Percentiles rank a stretch among this genome's conserved stretches.
These are phyloP conservation scores for Peziza echinospora DNA, from an alignment of 495 filamentous ascomycete genomes.

Conservation along the genomic window DNA sequence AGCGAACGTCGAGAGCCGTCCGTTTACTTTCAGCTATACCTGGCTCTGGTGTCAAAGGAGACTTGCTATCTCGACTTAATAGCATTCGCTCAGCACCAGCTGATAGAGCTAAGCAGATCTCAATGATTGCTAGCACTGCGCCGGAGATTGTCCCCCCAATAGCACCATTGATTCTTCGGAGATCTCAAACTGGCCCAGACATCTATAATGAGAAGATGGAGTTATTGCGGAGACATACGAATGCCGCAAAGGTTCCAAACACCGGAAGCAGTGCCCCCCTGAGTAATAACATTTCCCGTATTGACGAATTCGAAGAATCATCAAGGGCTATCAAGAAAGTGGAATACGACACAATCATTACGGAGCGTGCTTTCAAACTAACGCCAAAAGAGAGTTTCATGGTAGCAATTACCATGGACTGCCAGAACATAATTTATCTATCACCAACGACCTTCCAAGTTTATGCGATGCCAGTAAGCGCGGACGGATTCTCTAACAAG, in stretches of 20 bases:
- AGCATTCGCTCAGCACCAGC: background rate
- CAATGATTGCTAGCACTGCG: too few relatives aligned
- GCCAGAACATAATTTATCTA: conserved; percentile 13
- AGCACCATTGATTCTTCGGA: conserved; percentile 7
- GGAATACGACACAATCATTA: conserved; percentile 1
- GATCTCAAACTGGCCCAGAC: conserved; percentile 14
- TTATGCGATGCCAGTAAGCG: conserved; percentile 9
- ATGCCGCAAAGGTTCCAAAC: conserved; percentile 3
- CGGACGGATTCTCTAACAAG: conserved; percentile 8
- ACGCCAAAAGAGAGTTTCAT: conserved; percentile 16
- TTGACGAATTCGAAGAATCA: background rate
- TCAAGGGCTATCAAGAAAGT: background rate
- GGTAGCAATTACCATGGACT: conserved; percentile 12
- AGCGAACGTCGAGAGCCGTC: background rate
- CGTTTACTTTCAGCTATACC: background rate
- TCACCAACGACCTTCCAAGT: conserved; percentile 16
- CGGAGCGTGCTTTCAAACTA: conserved; percentile 13
- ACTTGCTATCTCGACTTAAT: background rate
- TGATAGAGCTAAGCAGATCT: too few relatives aligned
- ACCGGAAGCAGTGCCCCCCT: background rate
- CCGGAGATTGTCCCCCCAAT: background rate
- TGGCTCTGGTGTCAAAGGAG: background rate
- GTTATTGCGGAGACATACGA: conserved; percentile 6
- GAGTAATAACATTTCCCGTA: conserved; percentile 6
- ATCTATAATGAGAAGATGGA: conserved; percentile 9